A percentile compares a stretch with the other conserved stretches of the same genome.
Evolutionary conservation across 1,284 basidiomycete species (phyloP).

Genomic region (Malassezia furfur): DNA sequence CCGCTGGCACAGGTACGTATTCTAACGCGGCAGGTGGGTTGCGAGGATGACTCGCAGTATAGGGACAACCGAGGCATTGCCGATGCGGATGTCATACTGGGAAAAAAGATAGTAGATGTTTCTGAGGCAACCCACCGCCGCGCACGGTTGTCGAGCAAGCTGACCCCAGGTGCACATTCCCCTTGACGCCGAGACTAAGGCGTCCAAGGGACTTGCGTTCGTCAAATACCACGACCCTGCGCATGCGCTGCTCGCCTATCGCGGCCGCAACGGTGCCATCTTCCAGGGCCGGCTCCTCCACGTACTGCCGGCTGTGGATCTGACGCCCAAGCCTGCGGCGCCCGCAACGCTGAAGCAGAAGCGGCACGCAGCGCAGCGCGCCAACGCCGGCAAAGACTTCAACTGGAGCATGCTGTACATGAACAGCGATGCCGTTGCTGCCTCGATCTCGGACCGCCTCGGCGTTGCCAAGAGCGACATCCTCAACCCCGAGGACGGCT

Average conservation of each 20-base stretch:
- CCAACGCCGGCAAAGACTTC: constrained; percentile 68
- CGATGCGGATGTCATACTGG: constrained; percentile 38
- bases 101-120: constrained; percentile 45
- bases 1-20: constrained; percentile 53
- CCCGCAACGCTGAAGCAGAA: constrained; percentile 53
- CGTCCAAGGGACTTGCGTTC: constrained; percentile 65
- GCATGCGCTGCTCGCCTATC: constrained; percentile 66
- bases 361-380: constrained; percentile 60
- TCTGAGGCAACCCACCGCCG: constrained; percentile 17
- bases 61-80: constrained; percentile 43
- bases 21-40: neutral
- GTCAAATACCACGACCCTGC: constrained; percentile 63
- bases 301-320: constrained; percentile 70
- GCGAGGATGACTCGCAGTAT: constrained; percentile 41
- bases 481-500: constrained; percentile 53
- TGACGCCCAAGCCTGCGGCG: constrained; percentile 40
- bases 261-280: constrained; percentile 68
- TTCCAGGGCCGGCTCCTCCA: constrained; percentile 89
- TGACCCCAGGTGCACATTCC: constrained; percentile 68
- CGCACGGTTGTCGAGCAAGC: constrained; percentile 8
- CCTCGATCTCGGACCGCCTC: constrained; percentile 71
- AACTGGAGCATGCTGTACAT: constrained; percentile 96
- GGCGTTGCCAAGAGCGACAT: constrained; percentile 76
- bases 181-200: constrained; percentile 59
- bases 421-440: constrained; percentile 85